Evolutionary conservation across 1,284 basidiomycete genomes (phyloP).

Genomic region (Dichomitus squalens): DNA sequence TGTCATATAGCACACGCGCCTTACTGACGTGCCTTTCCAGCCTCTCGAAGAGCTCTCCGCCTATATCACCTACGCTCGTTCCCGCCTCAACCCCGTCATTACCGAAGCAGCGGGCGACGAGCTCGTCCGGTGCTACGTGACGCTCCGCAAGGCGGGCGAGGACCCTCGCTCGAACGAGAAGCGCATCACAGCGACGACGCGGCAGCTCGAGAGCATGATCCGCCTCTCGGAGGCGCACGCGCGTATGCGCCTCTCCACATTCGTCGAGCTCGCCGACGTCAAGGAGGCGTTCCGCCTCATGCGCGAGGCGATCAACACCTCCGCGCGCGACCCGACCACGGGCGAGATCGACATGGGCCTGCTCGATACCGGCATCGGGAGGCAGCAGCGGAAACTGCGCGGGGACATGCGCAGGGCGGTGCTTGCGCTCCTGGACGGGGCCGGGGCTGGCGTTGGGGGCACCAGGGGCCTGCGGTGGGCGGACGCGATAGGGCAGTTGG

Average conservation of each 20-base stretch:
- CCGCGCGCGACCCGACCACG: conserved; percentile 92
- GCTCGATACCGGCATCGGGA: conserved; percentile 91
- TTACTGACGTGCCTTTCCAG: conserved; percentile 40
- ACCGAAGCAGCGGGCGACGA: conserved; percentile 86
- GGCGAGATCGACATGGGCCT: conserved; percentile 97
- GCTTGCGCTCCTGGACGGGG: conserved; percentile 65
- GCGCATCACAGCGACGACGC: conserved; percentile 96
- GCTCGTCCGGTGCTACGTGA: conserved; percentile 89
- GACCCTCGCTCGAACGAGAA: conserved; percentile 89
- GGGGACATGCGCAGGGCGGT: conserved; percentile 86
- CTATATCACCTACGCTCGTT: conserved; percentile 93
- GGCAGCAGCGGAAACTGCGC: conserved; percentile 79
- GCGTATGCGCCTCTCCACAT: conserved; percentile 88
- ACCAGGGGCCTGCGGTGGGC: conserved; percentile 76
- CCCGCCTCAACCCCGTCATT: conserved; percentile 88
- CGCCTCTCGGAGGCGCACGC: conserved; percentile 97
- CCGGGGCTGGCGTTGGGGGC: conserved; percentile 51
- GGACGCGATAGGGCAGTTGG: conserved; percentile 74
- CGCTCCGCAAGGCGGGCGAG: conserved; percentile 90
- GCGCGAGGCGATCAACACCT: conserved; percentile 93
- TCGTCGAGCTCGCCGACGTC: conserved; percentile 88
- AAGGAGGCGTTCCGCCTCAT: conserved; percentile 91
- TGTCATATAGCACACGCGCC: neutral
- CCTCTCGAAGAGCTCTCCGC: conserved; percentile 89
- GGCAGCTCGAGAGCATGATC: conserved; percentile 97